Evolutionary conservation across 805 yeast species (phyloP).

Genomic region (Maudiozyma saulgeensis): DNA sequence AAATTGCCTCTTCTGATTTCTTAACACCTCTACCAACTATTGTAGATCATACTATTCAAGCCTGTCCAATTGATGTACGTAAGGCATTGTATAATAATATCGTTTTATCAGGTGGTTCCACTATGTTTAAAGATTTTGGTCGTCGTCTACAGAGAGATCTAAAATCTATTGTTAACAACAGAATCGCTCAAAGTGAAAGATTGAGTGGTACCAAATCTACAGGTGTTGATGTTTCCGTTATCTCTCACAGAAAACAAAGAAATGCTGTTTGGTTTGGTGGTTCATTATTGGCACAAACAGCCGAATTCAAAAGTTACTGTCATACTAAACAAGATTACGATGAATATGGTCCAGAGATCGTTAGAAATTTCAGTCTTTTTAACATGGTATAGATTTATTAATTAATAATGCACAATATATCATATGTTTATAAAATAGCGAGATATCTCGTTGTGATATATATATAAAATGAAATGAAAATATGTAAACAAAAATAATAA

Average conservation of each 20-base stretch:
- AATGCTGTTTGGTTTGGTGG: slow-evolving; percentile 99
- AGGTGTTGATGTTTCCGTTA: slow-evolving; percentile 95
- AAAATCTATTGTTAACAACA: slow-evolving; percentile 74
- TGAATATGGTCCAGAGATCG: slow-evolving; percentile 95
- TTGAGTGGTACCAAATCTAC: slow-evolving; percentile 67
- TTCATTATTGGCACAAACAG: slow-evolving; percentile 88
- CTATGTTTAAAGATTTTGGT: slow-evolving; percentile 98
- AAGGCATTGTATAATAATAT: slow-evolving; percentile 92
- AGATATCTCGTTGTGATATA: neutral
- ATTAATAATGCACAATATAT: neutral
- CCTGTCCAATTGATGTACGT: slow-evolving; percentile 95
- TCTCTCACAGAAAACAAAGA: slow-evolving; percentile 93
- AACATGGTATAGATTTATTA: slow-evolving; percentile 57
- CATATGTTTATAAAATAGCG: neutral
- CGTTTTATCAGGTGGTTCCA: slow-evolving; percentile 94
- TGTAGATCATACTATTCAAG: slow-evolving; percentile 90
- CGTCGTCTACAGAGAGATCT: slow-evolving; percentile 94
- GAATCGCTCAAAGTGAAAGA: slow-evolving; percentile 75
- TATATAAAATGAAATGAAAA: neutral
- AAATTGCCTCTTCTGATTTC: slow-evolving; percentile 90
- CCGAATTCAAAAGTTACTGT: slow-evolving; percentile 92
- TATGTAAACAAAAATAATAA: neutral
- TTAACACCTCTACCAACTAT: slow-evolving; percentile 93
- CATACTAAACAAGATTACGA: slow-evolving; percentile 96
- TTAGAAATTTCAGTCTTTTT: slow-evolving; percentile 91